Base-by-base conservation (phyloP, 139 green algal genomes). In the Chlorella sorokiniana region DNA sequence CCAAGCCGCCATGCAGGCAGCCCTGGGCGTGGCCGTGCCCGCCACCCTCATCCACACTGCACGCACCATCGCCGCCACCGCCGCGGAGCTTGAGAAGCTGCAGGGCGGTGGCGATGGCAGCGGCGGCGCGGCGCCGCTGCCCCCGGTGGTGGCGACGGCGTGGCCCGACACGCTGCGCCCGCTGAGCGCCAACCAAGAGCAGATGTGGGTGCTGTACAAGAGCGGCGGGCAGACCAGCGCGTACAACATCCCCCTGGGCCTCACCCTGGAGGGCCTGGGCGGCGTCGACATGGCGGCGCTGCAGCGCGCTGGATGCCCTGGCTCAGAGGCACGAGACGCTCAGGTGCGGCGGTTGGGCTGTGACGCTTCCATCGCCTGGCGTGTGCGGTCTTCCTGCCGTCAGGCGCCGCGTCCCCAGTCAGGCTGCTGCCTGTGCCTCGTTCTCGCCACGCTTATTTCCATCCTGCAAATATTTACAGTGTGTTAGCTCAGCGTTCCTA, bases 201-300 rank as follows among this genome's bases (percentile, higher is more conserved):
- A 71, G 33, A 71, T 71, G 64, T 71, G 64, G 64, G 33, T 71
- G 64, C 64, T 71, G 33, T n/a, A 71, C 64, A 71, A 44, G 33
- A 71, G 31, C 33, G 64, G 64, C 48, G 48, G 48, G 22, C 31
- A 48, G n/a, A 44, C n/a, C 31, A 44, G 33, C 33, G 64, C 64
- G 10, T 71, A 71, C 33, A 71, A 71, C 64, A 71, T 71, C 18
- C 64, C 31, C 5, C 18, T 44, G 33, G 31, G 22, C 64, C 59
- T 65, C 11, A n/a, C 22, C 11, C 9, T 65, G 20, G 59, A 65
- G 59, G 7, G 59, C 48, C 16, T 56, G 48, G 16, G 48, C 25
- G 59, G 22, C 22, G 7, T 65, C 59, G 59, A 65, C 25, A 7
- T 31, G 59, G 59, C 22, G 22, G 59, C 59, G 59, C 59, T 65